phyloP scores from a whole-genome alignment of 164 flowering plant genomes.

The Macadamia tetraphylla region DNA sequence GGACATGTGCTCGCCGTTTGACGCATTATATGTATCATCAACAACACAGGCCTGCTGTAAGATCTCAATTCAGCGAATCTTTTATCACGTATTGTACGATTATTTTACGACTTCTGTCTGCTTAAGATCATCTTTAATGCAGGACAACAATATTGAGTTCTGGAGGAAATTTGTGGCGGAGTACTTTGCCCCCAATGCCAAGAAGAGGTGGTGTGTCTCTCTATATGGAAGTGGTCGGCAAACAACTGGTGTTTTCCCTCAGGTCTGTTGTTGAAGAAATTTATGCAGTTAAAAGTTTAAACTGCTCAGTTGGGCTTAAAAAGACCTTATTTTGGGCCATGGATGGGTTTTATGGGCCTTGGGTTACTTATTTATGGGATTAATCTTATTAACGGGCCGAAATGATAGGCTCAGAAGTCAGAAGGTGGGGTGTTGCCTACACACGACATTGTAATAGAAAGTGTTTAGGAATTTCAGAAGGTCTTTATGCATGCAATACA shows the following conservation, averaged over 20 bases:
- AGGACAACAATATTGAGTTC: constrained; percentile 96
- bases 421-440: too few species aligned
- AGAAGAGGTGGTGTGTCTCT: constrained; percentile 99
- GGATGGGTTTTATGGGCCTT: too few species aligned
- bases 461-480: too few species aligned
- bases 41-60: constrained; percentile 83
- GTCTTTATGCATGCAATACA: too few species aligned
- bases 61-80: constrained; percentile 12
- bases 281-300: too few species aligned
- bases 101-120: constrained; percentile 4
- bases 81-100: neutral
- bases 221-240: constrained; percentile 95
- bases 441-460: too few species aligned
- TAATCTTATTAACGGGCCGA: too few species aligned
- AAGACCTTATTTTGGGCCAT: too few species aligned
- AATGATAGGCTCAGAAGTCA: too few species aligned
- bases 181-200: constrained; percentile 92
- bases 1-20: constrained; percentile 84
- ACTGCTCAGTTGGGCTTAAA: too few species aligned
- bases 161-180: constrained; percentile 98
- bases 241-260: constrained; percentile 96
- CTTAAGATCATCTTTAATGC: constrained; percentile 9
- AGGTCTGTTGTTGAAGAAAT: constrained; percentile 43
- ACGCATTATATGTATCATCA: constrained; percentile 90
- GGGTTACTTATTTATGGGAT: too few species aligned